These are phyloP conservation scores for Termitomyces sp. DNA, from an alignment of 768 basidiomycete species.

Conservation along the genomic window DNA sequence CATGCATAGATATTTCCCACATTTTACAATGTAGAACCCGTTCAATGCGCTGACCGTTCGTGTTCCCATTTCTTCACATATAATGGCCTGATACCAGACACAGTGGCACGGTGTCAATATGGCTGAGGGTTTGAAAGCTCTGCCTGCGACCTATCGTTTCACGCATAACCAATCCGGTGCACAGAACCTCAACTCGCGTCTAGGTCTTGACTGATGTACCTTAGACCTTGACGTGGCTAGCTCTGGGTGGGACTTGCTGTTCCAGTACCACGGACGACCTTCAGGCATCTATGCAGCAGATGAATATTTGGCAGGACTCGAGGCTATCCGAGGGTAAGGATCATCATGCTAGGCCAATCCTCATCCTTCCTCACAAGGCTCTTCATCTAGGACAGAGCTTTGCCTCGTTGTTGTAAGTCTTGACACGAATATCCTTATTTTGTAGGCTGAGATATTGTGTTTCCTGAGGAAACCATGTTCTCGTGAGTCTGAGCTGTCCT, in stretches of 20 bases:
- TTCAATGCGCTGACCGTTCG: conserved; percentile 38
- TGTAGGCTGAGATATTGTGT: not conserved
- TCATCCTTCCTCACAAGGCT: not conserved
- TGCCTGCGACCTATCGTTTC: conserved; percentile 48
- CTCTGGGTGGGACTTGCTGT: conserved; percentile 48
- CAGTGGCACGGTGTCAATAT: conserved; percentile 58
- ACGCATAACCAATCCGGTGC: conserved; percentile 52
- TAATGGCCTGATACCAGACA: not conserved
- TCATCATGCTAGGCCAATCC: not conserved
- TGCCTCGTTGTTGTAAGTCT: conserved; percentile 45
- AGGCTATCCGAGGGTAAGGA: conserved; percentile 45
- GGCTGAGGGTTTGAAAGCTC: conserved; percentile 52
- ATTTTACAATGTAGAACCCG: conserved; percentile 28
- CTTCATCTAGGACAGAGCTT: conserved; percentile 38
- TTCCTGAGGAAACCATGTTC: conserved; percentile 51
- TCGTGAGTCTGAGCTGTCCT: conserved; percentile 30
- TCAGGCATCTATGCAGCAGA: conserved; percentile 53
- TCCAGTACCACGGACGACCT: conserved; percentile 54
- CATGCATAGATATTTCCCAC: not conserved
- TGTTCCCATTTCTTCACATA: not conserved
- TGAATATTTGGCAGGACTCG: conserved; percentile 51
- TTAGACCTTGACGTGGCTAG: conserved; percentile 46
- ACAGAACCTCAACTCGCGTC: not conserved
- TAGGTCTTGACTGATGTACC: not conserved
- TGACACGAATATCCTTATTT: not conserved